Conservation (phyloP, 2,329 filamentous ascomycete genomes). For the Alternaria rosae region DNA sequence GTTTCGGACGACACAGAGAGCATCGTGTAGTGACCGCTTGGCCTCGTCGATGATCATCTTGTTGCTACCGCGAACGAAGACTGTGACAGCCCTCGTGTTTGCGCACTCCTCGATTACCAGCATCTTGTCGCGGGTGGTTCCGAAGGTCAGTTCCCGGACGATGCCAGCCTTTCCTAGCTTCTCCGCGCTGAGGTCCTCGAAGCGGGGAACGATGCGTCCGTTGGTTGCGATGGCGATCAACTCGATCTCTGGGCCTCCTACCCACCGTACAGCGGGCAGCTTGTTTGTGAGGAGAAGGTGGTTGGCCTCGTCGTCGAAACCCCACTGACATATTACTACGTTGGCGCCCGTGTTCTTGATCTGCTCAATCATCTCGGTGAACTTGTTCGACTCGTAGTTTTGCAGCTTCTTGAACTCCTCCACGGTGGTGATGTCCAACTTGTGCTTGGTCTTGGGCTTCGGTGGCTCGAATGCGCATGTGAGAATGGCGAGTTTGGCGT, state of each 20-base stretch:
- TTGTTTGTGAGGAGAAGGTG: conserved; percentile 95
- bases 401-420: conserved; percentile 99
- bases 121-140: conserved; percentile 99
- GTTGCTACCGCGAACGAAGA: conserved; percentile 97
- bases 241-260: conserved; percentile 97
- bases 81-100: conserved; percentile 94
- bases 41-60: conserved; percentile 99
- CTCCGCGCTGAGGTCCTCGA: conserved; percentile 89
- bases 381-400: conserved; percentile 94
- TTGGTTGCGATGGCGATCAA: conserved; percentile 98
- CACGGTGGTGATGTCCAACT: conserved; percentile 94
- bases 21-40: conserved; percentile 95
- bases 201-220: conserved; percentile 94
- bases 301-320: conserved; percentile 98
- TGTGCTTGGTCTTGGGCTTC: conserved; percentile 99
- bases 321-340: conserved; percentile 98
- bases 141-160: conserved; percentile 94
- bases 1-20: conserved; percentile 96
- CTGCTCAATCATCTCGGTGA: conserved; percentile 97
- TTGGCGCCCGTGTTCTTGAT: conserved; percentile 98
- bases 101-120: conserved; percentile 98
- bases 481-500: conserved; percentile 96
- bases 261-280: conserved; percentile 95
- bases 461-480: conserved; percentile 98
- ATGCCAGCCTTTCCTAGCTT: conserved; percentile 91